Evolutionary conservation across 2,329 filamentous ascomycete species (phyloP).

Genomic region (Aureobasidium pullulans): DNA sequence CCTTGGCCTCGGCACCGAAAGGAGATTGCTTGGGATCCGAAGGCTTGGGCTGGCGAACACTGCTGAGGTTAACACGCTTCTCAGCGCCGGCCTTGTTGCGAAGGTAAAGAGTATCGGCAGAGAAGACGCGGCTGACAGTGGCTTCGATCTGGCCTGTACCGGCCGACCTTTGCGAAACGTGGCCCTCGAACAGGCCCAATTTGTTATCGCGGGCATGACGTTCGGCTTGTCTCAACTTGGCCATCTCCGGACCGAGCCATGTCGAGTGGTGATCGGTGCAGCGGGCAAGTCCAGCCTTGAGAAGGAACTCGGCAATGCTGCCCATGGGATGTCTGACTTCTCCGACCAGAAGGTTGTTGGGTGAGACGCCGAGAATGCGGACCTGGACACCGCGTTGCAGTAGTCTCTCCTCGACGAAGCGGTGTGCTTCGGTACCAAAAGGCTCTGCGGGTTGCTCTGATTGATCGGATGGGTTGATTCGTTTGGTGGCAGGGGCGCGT

Average conservation of each 20-base stretch:
- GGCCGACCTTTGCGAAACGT: constrained; percentile 58
- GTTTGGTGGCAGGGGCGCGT: constrained; percentile 80
- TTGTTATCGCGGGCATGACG: constrained; percentile 71
- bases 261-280: constrained; percentile 96
- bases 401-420: constrained; percentile 78
- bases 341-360: constrained; percentile 86
- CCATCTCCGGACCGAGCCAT: constrained; percentile 83
- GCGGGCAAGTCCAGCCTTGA: constrained; percentile 80
- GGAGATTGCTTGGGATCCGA: constrained; percentile 80
- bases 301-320: constrained; percentile 84
- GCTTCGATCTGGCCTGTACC: constrained; percentile 64
- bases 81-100: constrained; percentile 78
- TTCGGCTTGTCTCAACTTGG: constrained; percentile 74
- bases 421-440: constrained; percentile 78
- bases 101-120: constrained; percentile 81
- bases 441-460: constrained; percentile 80
- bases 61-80: constrained; percentile 87
- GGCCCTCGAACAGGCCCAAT: constrained; percentile 72
- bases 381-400: constrained; percentile 81
- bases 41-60: constrained; percentile 84
- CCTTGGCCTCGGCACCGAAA: constrained; percentile 89
- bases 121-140: constrained; percentile 75
- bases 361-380: constrained; percentile 76
- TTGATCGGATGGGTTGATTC: constrained; percentile 69
- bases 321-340: constrained; percentile 76